Evolutionary conservation across 164 flowering plant species (phyloP).

Genomic region (Kingdonia uniflora): DNA sequence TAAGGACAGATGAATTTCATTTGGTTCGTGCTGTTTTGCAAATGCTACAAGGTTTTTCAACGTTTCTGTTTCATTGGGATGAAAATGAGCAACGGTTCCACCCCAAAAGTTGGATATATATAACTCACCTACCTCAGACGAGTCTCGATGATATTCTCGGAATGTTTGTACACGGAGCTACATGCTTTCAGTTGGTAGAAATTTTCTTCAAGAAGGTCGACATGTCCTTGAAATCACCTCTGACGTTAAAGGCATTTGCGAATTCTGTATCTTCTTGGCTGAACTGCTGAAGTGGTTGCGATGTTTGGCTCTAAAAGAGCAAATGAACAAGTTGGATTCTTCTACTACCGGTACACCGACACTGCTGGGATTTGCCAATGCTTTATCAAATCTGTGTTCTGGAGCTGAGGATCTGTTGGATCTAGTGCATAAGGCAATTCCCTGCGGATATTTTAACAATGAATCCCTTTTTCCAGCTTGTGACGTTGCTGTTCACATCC

Average conservation of each 20-base stretch:
- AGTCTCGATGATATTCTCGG: slow-evolving; percentile 50
- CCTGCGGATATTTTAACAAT: slow-evolving; percentile 35
- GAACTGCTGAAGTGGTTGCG: slow-evolving; percentile 48
- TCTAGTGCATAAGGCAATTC: slow-evolving; percentile 66
- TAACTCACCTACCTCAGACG: slow-evolving; percentile 55
- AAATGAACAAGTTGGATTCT: slow-evolving; percentile 34
- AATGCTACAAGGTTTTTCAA: slow-evolving; percentile 71
- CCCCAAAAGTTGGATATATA: slow-evolving; percentile 40
- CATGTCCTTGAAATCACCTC: slow-evolving; percentile 23
- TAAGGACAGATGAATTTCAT: slow-evolving; percentile 37
- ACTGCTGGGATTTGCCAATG: slow-evolving; percentile 55
- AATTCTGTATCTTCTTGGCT: slow-evolving; percentile 64
- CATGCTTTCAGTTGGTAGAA: slow-evolving; percentile 69
- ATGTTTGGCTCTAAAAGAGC: slow-evolving; percentile 59
- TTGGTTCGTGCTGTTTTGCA: slow-evolving; percentile 61
- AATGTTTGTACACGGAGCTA: slow-evolving; percentile 58
- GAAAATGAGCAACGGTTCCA: slow-evolving; percentile 21
- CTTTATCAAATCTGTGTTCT: slow-evolving; percentile 81
- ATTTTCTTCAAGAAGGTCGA: slow-evolving; percentile 31
- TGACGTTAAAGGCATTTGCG: slow-evolving; percentile 73
- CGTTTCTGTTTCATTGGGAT: slow-evolving; percentile 70
- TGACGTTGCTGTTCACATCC: slow-evolving; percentile 67
- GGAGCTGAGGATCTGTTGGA: slow-evolving; percentile 76
- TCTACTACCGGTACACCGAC: slow-evolving; percentile 34
- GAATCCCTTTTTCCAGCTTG: slow-evolving; percentile 42